Percentiles rank a stretch among this genome's conserved stretches.
Evolutionary conservation across 2,329 filamentous ascomycete species (phyloP).

Genomic region (Colletotrichum tamarilloi): DNA sequence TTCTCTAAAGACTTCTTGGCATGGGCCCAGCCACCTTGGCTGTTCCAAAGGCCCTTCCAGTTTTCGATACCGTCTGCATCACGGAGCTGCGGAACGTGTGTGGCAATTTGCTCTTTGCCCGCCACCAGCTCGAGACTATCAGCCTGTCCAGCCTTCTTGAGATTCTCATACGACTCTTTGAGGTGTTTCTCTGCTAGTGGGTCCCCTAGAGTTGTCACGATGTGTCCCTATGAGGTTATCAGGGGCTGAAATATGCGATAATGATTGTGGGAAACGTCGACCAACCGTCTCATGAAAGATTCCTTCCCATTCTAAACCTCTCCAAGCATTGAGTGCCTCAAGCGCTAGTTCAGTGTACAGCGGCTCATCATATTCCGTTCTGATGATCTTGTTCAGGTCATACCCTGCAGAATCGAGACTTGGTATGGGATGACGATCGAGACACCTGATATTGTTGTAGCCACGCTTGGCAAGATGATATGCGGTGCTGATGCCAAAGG

Average conservation of each 20-base stretch:
- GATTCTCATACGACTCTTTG: conserved; percentile 30
- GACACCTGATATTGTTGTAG: conserved; percentile 34
- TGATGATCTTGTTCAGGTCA: conserved; percentile 32
- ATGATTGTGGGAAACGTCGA: not conserved
- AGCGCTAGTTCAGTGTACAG: conserved; percentile 19
- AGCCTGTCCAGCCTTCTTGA: conserved; percentile 11
- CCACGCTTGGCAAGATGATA: conserved; percentile 35
- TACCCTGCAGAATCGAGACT: conserved; percentile 36
- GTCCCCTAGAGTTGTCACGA: conserved; percentile 31
- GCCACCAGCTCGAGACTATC: conserved; percentile 15
- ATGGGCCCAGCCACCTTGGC: conserved; percentile 30
- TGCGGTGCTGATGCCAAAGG: conserved; percentile 28
- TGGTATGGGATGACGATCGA: conserved; percentile 31
- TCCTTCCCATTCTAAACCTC: conserved; percentile 22
- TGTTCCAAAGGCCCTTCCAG: conserved; percentile 32
- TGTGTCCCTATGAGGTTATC: conserved; percentile 25
- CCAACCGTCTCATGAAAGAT: conserved; percentile 36
- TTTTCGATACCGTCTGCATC: conserved; percentile 21
- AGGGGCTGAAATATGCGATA: not conserved
- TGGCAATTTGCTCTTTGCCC: conserved; percentile 23
- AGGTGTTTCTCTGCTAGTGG: conserved; percentile 24
- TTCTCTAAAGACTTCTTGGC: conserved; percentile 11
- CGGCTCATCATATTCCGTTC: conserved; percentile 31
- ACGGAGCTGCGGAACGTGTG: conserved; percentile 23
- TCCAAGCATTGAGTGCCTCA: conserved; percentile 32